These are phyloP conservation scores for Alternaria gansuensis DNA, from an alignment of 2,329 filamentous ascomycete species.

Conservation along the genomic window DNA sequence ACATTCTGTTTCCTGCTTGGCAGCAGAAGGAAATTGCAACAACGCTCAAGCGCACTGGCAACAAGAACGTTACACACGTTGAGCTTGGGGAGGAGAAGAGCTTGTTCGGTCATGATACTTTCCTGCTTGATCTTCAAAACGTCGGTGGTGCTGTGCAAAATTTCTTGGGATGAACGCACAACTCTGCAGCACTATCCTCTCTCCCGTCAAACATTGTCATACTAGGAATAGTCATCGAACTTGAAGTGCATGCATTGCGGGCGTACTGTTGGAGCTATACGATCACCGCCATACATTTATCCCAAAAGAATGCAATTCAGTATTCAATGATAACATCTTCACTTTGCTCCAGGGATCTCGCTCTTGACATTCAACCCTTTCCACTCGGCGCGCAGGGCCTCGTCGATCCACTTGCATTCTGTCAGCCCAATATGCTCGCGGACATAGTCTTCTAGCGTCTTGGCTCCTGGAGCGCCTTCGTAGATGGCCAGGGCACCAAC, in stretches of 20 bases:
- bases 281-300: not conserved
- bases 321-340: not conserved
- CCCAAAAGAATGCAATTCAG: not conserved
- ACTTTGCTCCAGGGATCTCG: constrained; percentile 9
- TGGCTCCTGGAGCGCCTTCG: constrained; percentile 65
- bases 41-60: constrained; percentile 78
- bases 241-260: constrained; percentile 34
- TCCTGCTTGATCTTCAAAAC: constrained; percentile 89
- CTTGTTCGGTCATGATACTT: constrained; percentile 95
- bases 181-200: not conserved
- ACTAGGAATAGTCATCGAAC: not conserved
- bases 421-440: constrained; percentile 62
- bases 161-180: constrained; percentile 70
- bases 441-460: constrained; percentile 66
- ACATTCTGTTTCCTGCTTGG: constrained; percentile 97
- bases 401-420: constrained; percentile 65
- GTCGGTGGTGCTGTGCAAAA: constrained; percentile 83
- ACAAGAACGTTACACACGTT: constrained; percentile 81
- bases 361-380: constrained; percentile 54
- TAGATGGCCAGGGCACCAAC: constrained; percentile 71
- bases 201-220: not conserved
- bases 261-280: constrained; percentile 26
- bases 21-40: constrained; percentile 95
- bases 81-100: constrained; percentile 95
- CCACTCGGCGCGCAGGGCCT: constrained; percentile 55